A percentile compares a stretch with the other conserved stretches of the same genome.
phyloP scores from a whole-genome alignment of 495 filamentous ascomycete species.

The Lasiosphaeria miniovina region DNA sequence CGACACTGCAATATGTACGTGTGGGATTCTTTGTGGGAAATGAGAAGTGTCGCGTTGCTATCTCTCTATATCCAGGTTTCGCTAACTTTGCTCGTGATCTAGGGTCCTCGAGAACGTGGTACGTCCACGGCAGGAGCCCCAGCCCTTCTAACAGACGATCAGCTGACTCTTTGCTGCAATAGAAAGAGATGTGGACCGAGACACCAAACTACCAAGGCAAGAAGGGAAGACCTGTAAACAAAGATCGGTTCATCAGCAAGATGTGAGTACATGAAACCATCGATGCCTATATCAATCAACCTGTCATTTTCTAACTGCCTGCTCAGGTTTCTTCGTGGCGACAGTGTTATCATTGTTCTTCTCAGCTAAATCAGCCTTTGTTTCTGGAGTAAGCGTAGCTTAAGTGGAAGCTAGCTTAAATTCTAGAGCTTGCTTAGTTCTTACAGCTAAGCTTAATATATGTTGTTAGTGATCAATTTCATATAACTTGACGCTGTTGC shows the following conservation, averaged over 20 bases:
- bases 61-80: not conserved
- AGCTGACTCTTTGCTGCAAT: conserved; percentile 10
- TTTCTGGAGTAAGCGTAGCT: too few relatives aligned
- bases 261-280: conserved; percentile 58
- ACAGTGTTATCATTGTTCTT: conserved; percentile 89
- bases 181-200: conserved; percentile 99
- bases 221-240: conserved; percentile 90
- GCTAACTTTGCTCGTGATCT: conserved; percentile 9
- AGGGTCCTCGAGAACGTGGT: conserved; percentile 32
- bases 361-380: conserved; percentile 78
- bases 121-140: not conserved
- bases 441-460: too few relatives aligned
- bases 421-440: too few relatives aligned
- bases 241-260: conserved; percentile 98
- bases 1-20: conserved; percentile 32
- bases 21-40: conserved; percentile 13
- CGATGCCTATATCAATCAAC: too few relatives aligned
- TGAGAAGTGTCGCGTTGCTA: conserved; percentile 10
- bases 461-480: too few relatives aligned
- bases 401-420: too few relatives aligned
- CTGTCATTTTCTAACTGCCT: conserved; percentile 20
- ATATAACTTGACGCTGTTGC: too few relatives aligned
- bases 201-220: conserved; percentile 73
- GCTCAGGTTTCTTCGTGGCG: conserved; percentile 83
- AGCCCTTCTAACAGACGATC: too few relatives aligned